Conservation (phyloP, 768 basidiomycete species). For the Megacollybia marginata region DNA sequence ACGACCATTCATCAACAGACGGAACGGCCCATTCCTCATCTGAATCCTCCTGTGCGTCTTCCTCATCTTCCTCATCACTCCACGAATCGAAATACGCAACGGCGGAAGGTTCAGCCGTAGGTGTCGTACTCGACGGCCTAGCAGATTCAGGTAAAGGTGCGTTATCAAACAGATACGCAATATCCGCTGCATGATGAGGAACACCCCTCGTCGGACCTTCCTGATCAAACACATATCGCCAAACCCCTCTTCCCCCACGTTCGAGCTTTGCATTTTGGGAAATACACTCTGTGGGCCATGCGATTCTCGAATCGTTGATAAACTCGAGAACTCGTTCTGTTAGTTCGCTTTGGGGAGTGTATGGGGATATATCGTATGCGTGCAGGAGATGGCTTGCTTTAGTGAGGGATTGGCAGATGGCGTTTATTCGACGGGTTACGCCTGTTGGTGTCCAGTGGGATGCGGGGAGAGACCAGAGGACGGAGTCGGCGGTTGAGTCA, state of each 20-base stretch:
- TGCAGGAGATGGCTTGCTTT: conserved; percentile 57
- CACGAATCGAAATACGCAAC: conserved; percentile 25
- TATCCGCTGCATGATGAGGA: conserved; percentile 65
- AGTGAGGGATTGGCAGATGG: conserved; percentile 61
- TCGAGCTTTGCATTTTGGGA: conserved; percentile 41
- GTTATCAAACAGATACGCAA: conserved; percentile 76
- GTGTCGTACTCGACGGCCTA: conserved; percentile 10
- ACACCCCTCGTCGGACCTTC: conserved; percentile 58
- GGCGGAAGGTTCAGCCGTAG: conserved; percentile 3
- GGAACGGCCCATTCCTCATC: conserved; percentile 44
- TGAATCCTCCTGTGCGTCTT: conserved; percentile 25
- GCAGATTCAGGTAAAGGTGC: conserved; percentile 45
- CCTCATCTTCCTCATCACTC: conserved; percentile 25
- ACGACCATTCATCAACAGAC: conserved; percentile 61
- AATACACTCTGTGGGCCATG: conserved; percentile 70
- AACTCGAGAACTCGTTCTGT: conserved; percentile 64
- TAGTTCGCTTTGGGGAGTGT: conserved; percentile 56
- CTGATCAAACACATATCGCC: conserved; percentile 80
- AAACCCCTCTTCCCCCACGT: conserved; percentile 54
- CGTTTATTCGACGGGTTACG: conserved; percentile 62
- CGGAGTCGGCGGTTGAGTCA: conserved; percentile 58
- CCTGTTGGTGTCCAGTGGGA: conserved; percentile 58
- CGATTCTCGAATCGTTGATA: conserved; percentile 65
- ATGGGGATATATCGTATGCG: conserved; percentile 61
- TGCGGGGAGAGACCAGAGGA: conserved; percentile 52